A percentile compares a stretch with the other conserved stretches of the same genome.
phyloP scores from a whole-genome alignment of 2,329 filamentous ascomycete genomes.

The Diaporthe velutina region DNA sequence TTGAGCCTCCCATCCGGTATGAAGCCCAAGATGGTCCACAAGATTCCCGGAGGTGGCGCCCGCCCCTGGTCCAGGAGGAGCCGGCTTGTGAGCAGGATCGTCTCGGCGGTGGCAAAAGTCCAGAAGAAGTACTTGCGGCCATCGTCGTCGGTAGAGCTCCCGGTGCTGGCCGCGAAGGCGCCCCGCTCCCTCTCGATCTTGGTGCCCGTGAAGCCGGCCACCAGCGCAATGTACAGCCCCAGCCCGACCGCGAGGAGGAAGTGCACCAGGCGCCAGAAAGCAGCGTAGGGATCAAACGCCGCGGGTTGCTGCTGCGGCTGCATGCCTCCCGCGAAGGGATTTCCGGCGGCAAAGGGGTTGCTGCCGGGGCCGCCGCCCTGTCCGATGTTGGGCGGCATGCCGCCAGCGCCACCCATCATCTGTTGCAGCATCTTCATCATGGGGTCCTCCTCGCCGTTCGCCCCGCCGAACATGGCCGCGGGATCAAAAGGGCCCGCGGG shows the following conservation, averaged over 20 bases:
- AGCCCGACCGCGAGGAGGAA: conserved; percentile 78
- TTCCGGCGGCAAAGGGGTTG: conserved; percentile 45
- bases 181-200: conserved; percentile 68
- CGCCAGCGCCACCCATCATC: conserved; percentile 66
- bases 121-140: conserved; percentile 75
- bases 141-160: conserved; percentile 39
- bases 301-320: conserved; percentile 51
- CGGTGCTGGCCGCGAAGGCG: conserved; percentile 49
- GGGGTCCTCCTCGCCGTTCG: conserved; percentile 65
- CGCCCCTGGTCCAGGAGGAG: conserved; percentile 77
- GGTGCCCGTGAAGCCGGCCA: conserved; percentile 77
- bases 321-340: conserved; percentile 53
- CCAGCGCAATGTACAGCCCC: conserved; percentile 77
- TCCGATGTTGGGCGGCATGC: conserved; percentile 41
- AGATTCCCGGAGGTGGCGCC: conserved; percentile 69
- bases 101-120: conserved; percentile 83
- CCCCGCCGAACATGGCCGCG: conserved; percentile 39
- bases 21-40: conserved; percentile 74
- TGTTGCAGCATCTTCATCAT: conserved; percentile 83
- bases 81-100: conserved; percentile 77
- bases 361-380: conserved; percentile 50
- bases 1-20: conserved; percentile 74
- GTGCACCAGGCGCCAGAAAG: conserved; percentile 81
- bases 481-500: conserved; percentile 48
- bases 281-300: conserved; percentile 52